These are phyloP conservation scores for Antrodiella citrinella DNA, from an alignment of 768 basidiomycete species.

Conservation along the genomic window DNA sequence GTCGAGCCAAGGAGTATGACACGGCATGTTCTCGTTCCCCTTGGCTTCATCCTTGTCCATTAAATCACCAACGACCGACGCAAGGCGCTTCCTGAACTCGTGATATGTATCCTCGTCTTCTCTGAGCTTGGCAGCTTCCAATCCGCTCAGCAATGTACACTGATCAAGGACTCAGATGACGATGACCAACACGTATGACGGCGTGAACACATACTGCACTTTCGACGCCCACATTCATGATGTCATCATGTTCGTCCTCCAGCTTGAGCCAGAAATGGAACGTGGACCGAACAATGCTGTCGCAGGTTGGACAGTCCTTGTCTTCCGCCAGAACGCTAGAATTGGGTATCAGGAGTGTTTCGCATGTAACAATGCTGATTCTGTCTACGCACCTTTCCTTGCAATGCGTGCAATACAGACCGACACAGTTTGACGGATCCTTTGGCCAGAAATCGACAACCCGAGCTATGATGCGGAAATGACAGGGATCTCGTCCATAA, in stretches of 20 bases:
- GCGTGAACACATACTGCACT: too few relatives aligned
- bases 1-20: too few relatives aligned
- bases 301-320: constrained; percentile 33
- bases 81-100: constrained; percentile 33
- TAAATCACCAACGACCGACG: constrained; percentile 42
- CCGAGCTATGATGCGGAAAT: constrained; percentile 39
- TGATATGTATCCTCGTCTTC: constrained; percentile 30
- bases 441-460: constrained; percentile 51
- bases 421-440: constrained; percentile 37
- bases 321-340: too few relatives aligned
- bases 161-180: too few relatives aligned
- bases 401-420: constrained; percentile 46
- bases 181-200: too few relatives aligned
- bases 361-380: background rate
- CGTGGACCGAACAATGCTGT: constrained; percentile 40
- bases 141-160: constrained; percentile 37
- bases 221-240: too few relatives aligned
- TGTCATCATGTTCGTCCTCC: constrained; percentile 43
- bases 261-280: constrained; percentile 38
- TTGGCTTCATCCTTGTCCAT: constrained; percentile 14
- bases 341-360: too few relatives aligned
- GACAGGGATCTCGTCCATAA: constrained; percentile 17
- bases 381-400: constrained; percentile 34
- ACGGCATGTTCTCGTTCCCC: too few relatives aligned
- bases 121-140: constrained; percentile 35